These are phyloP conservation scores for Lachancea waltii DNA, from an alignment of 805 yeast species.

Conservation along the genomic window DNA sequence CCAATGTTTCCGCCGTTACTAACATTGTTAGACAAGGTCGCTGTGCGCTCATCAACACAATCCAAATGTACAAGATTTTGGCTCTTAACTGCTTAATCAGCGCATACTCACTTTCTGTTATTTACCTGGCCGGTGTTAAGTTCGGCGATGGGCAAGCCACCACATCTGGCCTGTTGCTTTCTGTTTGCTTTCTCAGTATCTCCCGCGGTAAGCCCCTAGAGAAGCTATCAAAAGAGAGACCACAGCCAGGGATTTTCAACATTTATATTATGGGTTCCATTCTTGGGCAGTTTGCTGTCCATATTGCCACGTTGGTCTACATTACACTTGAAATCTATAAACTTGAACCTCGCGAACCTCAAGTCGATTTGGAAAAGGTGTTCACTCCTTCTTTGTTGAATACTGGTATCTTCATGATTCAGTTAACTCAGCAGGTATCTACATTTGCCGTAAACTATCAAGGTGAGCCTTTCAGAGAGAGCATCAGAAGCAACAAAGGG, in stretches of 20 bases:
- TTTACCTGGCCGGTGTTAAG: slow-evolving; percentile 94
- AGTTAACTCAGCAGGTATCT: slow-evolving; percentile 92
- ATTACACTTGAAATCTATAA: slow-evolving; percentile 77
- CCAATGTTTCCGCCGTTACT: slow-evolving; percentile 88
- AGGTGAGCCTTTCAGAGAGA: slow-evolving; percentile 94
- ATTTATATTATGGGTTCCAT: slow-evolving; percentile 96
- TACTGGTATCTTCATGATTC: slow-evolving; percentile 92
- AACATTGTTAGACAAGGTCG: slow-evolving; percentile 96
- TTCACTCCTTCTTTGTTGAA: slow-evolving; percentile 87
- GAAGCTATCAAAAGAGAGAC: slow-evolving; percentile 86
- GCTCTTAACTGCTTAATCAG: slow-evolving; percentile 95
- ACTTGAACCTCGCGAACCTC: slow-evolving; percentile 88
- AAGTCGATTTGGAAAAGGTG: slow-evolving; percentile 80
- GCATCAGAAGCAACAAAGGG: slow-evolving; percentile 83
- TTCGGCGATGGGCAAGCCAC: slow-evolving; percentile 99
- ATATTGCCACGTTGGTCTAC: slow-evolving; percentile 73
- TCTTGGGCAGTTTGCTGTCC: slow-evolving; percentile 92
- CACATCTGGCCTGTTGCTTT: slow-evolving; percentile 82
- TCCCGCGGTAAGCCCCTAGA: slow-evolving; percentile 90
- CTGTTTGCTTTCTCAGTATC: slow-evolving; percentile 91
- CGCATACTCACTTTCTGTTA: slow-evolving; percentile 90
- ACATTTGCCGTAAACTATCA: slow-evolving; percentile 97
- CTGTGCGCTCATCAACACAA: slow-evolving; percentile 93
- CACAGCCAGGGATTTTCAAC: slow-evolving; percentile 96
- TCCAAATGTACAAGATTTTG: slow-evolving; percentile 97